Evolutionary conservation across 148 eudicot genomes (phyloP), one percentile per base, ranked within the genome.

Genomic region (Silene uniflora): DNA sequence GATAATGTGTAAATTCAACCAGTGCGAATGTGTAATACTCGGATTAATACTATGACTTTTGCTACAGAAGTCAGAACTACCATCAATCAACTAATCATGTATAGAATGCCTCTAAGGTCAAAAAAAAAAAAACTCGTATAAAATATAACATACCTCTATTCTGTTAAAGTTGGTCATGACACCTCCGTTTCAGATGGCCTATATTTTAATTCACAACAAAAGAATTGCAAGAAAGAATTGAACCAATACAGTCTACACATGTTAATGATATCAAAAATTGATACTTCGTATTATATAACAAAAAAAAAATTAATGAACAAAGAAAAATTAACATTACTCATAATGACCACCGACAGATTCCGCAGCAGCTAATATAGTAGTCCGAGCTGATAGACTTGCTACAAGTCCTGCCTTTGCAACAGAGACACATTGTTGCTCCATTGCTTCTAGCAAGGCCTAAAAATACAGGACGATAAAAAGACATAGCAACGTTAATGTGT

Each of bases 381-480:
- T 95, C 68, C 96, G 88, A 21, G 97, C 99, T 71, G 99, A 95
- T 81, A 95, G 85, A 83, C 97, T 95, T 60, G 99, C 99, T 71
- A 95, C 95, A 63, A 95, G 90, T 75, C 97, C 99, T 29, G 99
- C 99, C 85, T 95, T 96, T 55, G 99, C 99, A 85, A 96, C 93
- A 46, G 99, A 96, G 64, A 96, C 99, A 68, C 99, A 96, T 80
- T 92, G 99, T 84, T 96, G 99, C 88, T 96, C 99, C 99, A 96
- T 96, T 44, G 99, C 99, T 86, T 96, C 99, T 70, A 96, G 86
- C 79, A 96, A 83, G 76, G 99, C 82, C 99, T 96, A 82, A 5
- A 44, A n/a, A n/a, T n/a, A n/a, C n/a, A n/a, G n/a, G n/a, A n/a
- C n/a, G n/a, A n/a, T n/a, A n/a, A n/a, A 67, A 68, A 73, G 18